phyloP scores from a whole-genome alignment of 2,329 filamentous ascomycete genomes.

The Fusarium sp. region DNA sequence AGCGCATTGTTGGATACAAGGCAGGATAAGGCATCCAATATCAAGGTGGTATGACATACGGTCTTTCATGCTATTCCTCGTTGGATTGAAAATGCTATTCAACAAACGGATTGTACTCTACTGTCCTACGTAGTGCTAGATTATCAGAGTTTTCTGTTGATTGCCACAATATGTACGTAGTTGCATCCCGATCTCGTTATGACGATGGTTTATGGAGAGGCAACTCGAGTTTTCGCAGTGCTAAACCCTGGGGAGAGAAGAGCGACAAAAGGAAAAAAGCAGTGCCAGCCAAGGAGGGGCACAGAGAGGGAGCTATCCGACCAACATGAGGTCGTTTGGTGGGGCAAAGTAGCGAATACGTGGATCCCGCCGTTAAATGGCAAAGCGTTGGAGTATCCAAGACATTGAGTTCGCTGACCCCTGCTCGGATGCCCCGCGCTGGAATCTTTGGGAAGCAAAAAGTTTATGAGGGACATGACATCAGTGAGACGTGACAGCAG shows the following conservation, averaged over 20 bases:
- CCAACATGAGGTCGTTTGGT: conserved; percentile 31
- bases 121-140: background rate
- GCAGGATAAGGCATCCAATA: conserved; percentile 9
- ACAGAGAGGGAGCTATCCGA: conserved; percentile 35
- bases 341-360: conserved; percentile 44
- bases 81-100: background rate
- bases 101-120: background rate
- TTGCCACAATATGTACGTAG: conserved; percentile 30
- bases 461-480: conserved; percentile 49
- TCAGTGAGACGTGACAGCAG: conserved; percentile 42
- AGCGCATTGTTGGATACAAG: conserved; percentile 26
- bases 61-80: background rate
- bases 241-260: conserved; percentile 43
- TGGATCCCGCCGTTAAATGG: background rate
- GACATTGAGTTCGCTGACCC: conserved; percentile 35
- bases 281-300: conserved; percentile 39
- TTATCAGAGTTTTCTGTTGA: conserved; percentile 21
- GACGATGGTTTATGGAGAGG: conserved; percentile 36
- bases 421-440: conserved; percentile 49
- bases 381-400: conserved; percentile 20
- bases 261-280: conserved; percentile 34
- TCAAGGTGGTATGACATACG: conserved; percentile 12
- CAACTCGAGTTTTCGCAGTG: conserved; percentile 30
- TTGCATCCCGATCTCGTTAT: conserved; percentile 13
- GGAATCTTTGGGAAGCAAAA: conserved; percentile 50